Conservation (phyloP, 805 yeast species). For the Starmera caribaea region DNA sequence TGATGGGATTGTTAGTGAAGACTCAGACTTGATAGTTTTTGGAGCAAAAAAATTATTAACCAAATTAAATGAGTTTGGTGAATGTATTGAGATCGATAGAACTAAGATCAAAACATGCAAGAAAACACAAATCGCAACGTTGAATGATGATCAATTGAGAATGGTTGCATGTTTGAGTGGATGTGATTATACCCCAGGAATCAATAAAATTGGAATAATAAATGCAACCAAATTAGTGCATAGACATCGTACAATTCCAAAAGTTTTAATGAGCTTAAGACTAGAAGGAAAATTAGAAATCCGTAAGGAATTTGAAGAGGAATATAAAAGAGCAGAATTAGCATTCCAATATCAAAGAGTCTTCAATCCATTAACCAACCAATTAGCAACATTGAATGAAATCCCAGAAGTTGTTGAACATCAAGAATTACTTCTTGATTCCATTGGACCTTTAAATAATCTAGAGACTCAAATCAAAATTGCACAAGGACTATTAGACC, state of each 20-base stretch:
- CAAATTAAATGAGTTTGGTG: conserved; percentile 63
- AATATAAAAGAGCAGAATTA: conserved; percentile 54
- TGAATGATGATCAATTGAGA: conserved; percentile 51
- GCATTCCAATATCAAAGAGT: conserved; percentile 86
- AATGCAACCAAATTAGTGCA: conserved; percentile 60
- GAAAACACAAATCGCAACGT: conserved; percentile 39
- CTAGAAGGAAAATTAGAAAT: conserved; percentile 50
- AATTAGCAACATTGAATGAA: conserved; percentile 49
- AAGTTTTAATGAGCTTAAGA: conserved; percentile 44
- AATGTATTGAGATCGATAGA: conserved; percentile 60
- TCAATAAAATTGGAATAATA: conserved; percentile 70
- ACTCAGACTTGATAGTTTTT: conserved; percentile 83
- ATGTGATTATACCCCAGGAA: conserved; percentile 89
- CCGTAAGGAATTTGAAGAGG: conserved; percentile 49
- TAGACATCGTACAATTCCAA: conserved; percentile 40
- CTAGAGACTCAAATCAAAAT: conserved; percentile 41
- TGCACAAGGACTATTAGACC: conserved; percentile 61
- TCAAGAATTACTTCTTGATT: conserved; percentile 23
- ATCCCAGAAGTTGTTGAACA: conserved; percentile 31
- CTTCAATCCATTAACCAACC: conserved; percentile 48
- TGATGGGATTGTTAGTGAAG: conserved; percentile 86
- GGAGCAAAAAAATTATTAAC: conserved; percentile 75
- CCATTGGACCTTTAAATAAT: conserved; percentile 29
- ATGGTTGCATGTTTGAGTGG: conserved; percentile 86
- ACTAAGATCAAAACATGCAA: conserved; percentile 41